These are phyloP conservation scores for Blepharisma japonicum DNA, from an alignment of 73 alveolate genomes.

Conservation along the genomic window DNA sequence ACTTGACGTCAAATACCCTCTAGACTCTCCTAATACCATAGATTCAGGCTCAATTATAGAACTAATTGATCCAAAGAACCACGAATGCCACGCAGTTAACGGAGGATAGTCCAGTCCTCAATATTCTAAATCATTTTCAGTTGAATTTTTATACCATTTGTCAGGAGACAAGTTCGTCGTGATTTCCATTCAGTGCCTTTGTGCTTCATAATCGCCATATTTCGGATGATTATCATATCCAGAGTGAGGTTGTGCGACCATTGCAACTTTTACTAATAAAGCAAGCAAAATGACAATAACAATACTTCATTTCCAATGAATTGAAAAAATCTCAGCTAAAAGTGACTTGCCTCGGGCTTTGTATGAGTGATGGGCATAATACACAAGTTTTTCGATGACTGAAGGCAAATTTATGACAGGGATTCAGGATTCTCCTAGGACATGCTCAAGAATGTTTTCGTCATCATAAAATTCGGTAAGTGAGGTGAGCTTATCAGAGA, in stretches of 20 bases:
- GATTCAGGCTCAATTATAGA: conserved; percentile 59
- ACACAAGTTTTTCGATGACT: background rate
- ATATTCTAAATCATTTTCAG: conserved; percentile 55
- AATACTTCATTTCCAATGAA: background rate
- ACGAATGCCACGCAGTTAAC: conserved; percentile 91
- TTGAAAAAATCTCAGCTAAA: background rate
- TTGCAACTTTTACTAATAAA: conserved; percentile 44
- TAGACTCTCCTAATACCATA: conserved; percentile 52
- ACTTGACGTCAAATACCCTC: conserved; percentile 75
- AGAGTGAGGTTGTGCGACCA: conserved; percentile 58
- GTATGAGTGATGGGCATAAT: conserved; percentile 7
- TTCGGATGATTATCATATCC: conserved; percentile 78
- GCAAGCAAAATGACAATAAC: conserved; percentile 29
- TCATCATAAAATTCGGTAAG: background rate
- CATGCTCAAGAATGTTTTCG: background rate
- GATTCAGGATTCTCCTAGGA: background rate
- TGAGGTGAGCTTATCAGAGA: background rate
- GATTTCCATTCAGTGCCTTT: conserved; percentile 94
- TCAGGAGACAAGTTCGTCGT: conserved; percentile 59
- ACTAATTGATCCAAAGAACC: conserved; percentile 56
- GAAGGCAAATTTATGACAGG: background rate
- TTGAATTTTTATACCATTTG: conserved; percentile 78
- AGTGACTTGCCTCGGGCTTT: background rate
- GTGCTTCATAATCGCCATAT: conserved; percentile 94
- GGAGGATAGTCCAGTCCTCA: conserved; percentile 99